Base-by-base conservation (phyloP, 2,329 filamentous ascomycete genomes). In the Exserohilum rostratum region DNA sequence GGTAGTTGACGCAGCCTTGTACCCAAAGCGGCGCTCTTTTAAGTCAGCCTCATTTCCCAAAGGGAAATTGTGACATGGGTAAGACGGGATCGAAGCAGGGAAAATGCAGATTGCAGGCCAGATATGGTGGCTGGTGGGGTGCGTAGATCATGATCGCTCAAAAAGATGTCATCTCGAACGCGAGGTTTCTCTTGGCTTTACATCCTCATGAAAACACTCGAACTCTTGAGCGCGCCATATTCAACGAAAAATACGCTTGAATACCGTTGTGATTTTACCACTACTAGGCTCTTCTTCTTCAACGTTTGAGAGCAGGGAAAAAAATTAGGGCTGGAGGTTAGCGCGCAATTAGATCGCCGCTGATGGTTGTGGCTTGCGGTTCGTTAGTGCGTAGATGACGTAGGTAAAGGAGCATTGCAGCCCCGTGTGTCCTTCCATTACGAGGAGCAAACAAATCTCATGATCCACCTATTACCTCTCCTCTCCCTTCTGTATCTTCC, bases 301-400 rank as follows among this genome's bases (percentile, higher is more conserved):
- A 12, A 29, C 22, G 15, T 4, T 42, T 11, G 15, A 30, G 10
- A 15, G 25, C 15, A 11, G 25, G n/a, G 11, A 40, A 22, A 12
- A 48, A 29, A n/a, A 12, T 37, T 12, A 25, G 11, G 37, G 7
- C 13, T 30, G 3, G 10, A n/a, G 37, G 4, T n/a, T 33, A 22
- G 29, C n/a, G 13, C 10, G 30, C 18, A 43, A 27, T 49, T 25
- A 3, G 44, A 53, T 58, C 46, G 53, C 42, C 44, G 25, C 48
- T 62, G 55, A 58, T 56, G 48, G 44, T 18, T 31, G 42, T 55
- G 43, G 54, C 38, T 51, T 49, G 49, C 57, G 51, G 47, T 56
- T 20, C 45, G 47, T 46, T 54, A 55, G 56, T 55, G 57, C 55
- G 30, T 53, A 18, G 42, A 62, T 67, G 64, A 67, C 64, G 64